Percentiles rank a stretch among this genome's conserved stretches.
Evolutionary conservation across 805 yeast genomes (phyloP).

Genomic region (Saccharomycopsis sp.): DNA sequence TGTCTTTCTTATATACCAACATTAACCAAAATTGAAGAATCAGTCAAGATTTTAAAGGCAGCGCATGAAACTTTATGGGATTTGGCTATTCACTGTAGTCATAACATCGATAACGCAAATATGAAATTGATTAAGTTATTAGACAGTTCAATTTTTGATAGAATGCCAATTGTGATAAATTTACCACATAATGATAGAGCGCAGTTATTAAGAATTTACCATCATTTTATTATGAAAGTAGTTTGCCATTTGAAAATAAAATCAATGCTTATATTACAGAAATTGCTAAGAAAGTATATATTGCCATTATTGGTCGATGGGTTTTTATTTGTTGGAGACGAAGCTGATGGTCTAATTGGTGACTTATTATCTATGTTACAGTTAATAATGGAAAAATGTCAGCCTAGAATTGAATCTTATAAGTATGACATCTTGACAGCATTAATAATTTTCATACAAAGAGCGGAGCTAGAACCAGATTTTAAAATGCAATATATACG

Average conservation of each 20-base stretch:
- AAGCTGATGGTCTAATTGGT: not conserved
- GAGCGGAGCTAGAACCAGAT: conserved; percentile 1
- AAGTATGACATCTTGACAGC: conserved; percentile 12
- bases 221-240: not conserved
- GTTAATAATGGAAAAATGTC: not conserved
- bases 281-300: conserved; percentile 1
- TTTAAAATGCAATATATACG: too few species aligned
- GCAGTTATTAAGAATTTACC: conserved; percentile 4
- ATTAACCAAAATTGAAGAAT: not conserved
- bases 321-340: conserved; percentile 5
- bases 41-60: not conserved
- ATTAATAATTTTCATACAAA: conserved; percentile 4
- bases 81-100: not conserved
- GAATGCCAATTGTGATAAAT: not conserved
- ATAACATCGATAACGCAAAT: not conserved
- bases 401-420: conserved; percentile 2
- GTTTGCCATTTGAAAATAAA: not conserved
- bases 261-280: conserved; percentile 1
- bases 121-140: not conserved
- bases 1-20: conserved; percentile 7
- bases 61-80: not conserved
- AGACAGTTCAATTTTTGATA: not conserved
- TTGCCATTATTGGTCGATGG: conserved; percentile 7
- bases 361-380: not conserved
- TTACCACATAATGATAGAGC: not conserved